Base-by-base conservation (phyloP, 2,329 filamentous ascomycete genomes). In the Zasmidium citrigriseum region DNA sequence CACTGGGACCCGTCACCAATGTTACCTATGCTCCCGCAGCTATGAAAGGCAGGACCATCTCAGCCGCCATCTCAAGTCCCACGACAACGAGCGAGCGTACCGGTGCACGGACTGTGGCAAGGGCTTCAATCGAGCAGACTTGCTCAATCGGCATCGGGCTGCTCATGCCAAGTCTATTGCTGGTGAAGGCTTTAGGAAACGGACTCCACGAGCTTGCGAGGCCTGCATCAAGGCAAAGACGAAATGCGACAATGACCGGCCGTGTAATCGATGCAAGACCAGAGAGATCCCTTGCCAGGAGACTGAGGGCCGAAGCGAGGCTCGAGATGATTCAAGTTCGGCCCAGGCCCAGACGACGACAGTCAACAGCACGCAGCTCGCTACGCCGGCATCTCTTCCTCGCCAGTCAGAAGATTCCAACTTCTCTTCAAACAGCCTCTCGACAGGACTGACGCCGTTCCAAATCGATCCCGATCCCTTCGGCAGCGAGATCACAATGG, bases 111-210 rank as follows among this genome's bases (percentile, higher is more conserved):
- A 67, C 2, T 69, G 66, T 48, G 66, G 67, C 24, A 69, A 69
- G 56, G 66, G 67, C 21, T 69, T 68, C 60, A 68, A 68, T 44
- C 55, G 67, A 46, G 67, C 66, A 48, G 67, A 69, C 45, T 45
- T 69, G 41, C 59, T 69, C 18, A 69, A 69, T 23, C 59, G 67
- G 7, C 66, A 69, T 55, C 66, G 64, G 16, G 60, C 63, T 9
- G 64, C 67, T 18, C 66, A 68, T 46, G 55, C 63, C 11, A 66
- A 66, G 45, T 58, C 50, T 0, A 52, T 55, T 3, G 58, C 59
- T 3, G 59, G 66, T 27, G 66, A 68, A 29, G 48, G 54, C n/a
- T 58, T 67, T 16, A 57, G 67, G 20, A 62, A 61, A 44, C 52
- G 67, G 12, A 69, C 66, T 14, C 63, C 64, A 5, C 56, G 61